phyloP scores from a whole-genome alignment of 176 grass and related monocot genomes.

The Poa annua region DNA sequence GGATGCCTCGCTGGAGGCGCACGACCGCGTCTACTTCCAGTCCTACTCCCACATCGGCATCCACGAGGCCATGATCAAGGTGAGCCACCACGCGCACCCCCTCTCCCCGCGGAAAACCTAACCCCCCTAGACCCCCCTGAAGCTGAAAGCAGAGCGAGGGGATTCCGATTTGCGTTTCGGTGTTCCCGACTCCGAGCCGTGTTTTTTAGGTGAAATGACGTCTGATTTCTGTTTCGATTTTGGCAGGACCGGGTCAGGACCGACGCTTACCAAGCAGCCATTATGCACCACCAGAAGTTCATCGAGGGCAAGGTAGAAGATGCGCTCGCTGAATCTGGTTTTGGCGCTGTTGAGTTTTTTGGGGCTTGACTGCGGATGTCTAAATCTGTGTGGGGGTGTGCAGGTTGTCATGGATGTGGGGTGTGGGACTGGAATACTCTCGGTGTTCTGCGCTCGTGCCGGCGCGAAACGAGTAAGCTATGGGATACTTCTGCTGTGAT shows the following conservation, averaged over 20 bases:
- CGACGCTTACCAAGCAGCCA: constrained; percentile 70
- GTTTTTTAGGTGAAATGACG: background rate
- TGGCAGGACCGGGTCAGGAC: constrained; percentile 80
- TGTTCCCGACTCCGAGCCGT: background rate
- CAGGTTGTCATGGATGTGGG: constrained; percentile 97
- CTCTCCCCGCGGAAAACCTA: background rate
- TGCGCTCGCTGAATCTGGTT: background rate
- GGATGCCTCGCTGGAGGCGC: constrained; percentile 50
- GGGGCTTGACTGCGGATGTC: constrained; percentile 1
- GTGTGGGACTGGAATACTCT: constrained; percentile 91
- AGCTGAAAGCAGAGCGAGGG: background rate
- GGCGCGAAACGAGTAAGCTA: constrained; percentile 77
- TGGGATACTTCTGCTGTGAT: background rate
- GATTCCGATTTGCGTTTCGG: background rate
- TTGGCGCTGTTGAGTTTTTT: background rate
- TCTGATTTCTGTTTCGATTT: constrained; percentile 12
- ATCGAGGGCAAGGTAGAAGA: constrained; percentile 80
- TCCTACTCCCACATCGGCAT: constrained; percentile 85
- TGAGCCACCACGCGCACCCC: background rate
- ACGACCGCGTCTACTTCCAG: constrained; percentile 77
- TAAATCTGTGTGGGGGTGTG: background rate
- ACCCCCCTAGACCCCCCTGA: constrained; percentile 33
- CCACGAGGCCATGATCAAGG: constrained; percentile 93
- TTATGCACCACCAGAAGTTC: constrained; percentile 79
- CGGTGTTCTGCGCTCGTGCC: constrained; percentile 88